phyloP scores from a whole-genome alignment of 2,329 filamentous ascomycete genomes.

The Ramularia endophylla region DNA sequence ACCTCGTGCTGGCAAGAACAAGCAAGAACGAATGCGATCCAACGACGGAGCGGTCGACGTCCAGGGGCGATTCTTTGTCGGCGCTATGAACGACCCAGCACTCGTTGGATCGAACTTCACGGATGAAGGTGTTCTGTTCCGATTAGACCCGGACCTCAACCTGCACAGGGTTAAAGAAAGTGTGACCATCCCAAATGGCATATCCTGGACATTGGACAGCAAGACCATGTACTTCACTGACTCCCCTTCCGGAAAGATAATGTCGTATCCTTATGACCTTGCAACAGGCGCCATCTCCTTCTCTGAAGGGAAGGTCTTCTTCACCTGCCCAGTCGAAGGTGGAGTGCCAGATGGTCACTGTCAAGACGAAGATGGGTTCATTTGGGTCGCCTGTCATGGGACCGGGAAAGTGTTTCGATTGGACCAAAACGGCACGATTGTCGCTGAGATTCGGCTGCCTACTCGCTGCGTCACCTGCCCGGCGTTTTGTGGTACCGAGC shows the following conservation, averaged over 20 bases:
- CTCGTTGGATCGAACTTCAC: constrained; percentile 24
- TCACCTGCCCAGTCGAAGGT: constrained; percentile 59
- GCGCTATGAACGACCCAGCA: constrained; percentile 76
- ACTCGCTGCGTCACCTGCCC: constrained; percentile 77
- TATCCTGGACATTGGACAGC: constrained; percentile 70
- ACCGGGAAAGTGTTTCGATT: constrained; percentile 70
- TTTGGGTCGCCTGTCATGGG: constrained; percentile 86
- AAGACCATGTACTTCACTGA: constrained; percentile 67
- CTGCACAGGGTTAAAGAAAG: constrained; percentile 55
- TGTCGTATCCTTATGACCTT: constrained; percentile 66
- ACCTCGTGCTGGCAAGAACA: constrained; percentile 32
- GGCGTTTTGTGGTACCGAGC: constrained; percentile 65
- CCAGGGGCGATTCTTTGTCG: constrained; percentile 76
- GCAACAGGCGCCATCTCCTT: constrained; percentile 59
- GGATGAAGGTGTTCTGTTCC: constrained; percentile 55
- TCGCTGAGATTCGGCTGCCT: constrained; percentile 70
- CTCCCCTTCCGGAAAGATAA: constrained; percentile 64
- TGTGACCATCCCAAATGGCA: constrained; percentile 28
- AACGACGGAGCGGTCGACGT: constrained; percentile 83
- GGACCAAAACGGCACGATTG: constrained; percentile 59
- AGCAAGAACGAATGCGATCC: constrained; percentile 48
- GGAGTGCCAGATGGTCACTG: constrained; percentile 74
- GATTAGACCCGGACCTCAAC: constrained; percentile 58
- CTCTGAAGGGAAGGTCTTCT: constrained; percentile 65
- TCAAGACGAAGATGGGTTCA: constrained; percentile 74